Evolutionary conservation across 1,284 basidiomycete species (phyloP).

Genomic region (Singerocomus inundabilis): DNA sequence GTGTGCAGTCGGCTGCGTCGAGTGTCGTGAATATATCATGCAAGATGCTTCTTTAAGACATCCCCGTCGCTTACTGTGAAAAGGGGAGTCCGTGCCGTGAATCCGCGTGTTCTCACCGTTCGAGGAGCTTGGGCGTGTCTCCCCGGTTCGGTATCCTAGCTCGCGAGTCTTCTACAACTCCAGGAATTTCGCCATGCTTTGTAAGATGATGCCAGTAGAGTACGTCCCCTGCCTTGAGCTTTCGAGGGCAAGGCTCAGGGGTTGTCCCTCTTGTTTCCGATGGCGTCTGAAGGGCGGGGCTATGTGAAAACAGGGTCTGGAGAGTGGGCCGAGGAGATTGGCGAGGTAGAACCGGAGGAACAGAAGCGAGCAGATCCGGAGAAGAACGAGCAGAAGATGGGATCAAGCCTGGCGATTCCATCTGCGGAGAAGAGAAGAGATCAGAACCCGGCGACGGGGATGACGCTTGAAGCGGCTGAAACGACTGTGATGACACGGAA

Average conservation of each 20-base stretch:
- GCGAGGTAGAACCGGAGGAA: conserved; percentile 15
- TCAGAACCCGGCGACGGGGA: conserved; percentile 31
- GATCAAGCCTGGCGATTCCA: conserved; percentile 20
- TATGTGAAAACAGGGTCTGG: conserved; percentile 17
- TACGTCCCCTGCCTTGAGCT: conserved; percentile 60
- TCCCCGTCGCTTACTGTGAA: conserved; percentile 15
- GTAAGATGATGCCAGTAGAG: conserved; percentile 80
- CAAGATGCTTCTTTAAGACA: conserved; percentile 10
- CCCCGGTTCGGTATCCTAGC: conserved; percentile 37
- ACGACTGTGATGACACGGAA: conserved; percentile 21
- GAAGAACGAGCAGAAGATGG: conserved; percentile 29
- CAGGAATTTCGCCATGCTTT: conserved; percentile 71
- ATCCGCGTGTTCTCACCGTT: conserved; percentile 29
- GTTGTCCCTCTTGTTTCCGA: conserved; percentile 12
- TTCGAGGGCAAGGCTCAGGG: conserved; percentile 31
- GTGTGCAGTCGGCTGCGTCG: conserved; percentile 18
- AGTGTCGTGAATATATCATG: conserved; percentile 33
- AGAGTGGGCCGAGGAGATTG: conserved; percentile 20
- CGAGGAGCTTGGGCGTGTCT: conserved; percentile 18
- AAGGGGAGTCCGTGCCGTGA: conserved; percentile 7
- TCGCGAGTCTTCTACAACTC: conserved; percentile 56
- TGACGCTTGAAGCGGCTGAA: conserved; percentile 16
- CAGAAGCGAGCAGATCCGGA: conserved; percentile 21
- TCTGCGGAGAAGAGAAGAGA: conserved; percentile 40
- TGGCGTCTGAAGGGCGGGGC: conserved; percentile 22